phyloP scores from a whole-genome alignment of 495 filamentous ascomycete species.

The Aspergillus funiculosus region DNA sequence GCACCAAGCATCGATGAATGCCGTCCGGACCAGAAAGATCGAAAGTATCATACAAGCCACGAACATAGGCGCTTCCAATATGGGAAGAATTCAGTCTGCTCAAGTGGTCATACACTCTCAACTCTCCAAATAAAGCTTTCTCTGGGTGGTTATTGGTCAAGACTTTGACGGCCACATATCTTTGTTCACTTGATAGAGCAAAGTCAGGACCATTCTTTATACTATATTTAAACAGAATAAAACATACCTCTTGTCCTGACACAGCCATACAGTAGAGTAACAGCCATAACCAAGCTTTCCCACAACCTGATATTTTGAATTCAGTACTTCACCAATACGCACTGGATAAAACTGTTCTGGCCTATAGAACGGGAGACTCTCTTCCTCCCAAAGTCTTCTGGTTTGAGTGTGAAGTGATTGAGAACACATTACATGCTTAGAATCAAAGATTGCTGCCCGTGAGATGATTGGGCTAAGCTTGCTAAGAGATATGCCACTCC shows the following conservation, averaged over 20 bases:
- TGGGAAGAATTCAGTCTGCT: slow-evolving; percentile 17
- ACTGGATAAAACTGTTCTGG: slow-evolving; percentile 42
- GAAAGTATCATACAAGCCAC: slow-evolving; percentile 34
- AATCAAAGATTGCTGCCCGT: no score
- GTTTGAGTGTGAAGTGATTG: not conserved
- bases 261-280: slow-evolving; percentile 46
- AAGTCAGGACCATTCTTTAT: slow-evolving; percentile 9
- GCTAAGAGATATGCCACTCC: no score
- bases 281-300: slow-evolving; percentile 49
- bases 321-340: slow-evolving; percentile 38
- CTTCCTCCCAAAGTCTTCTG: slow-evolving; percentile 22
- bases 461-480: no score
- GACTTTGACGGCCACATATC: slow-evolving; percentile 2
- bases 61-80: slow-evolving; percentile 23
- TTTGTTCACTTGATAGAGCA: not conserved
- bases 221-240: not conserved
- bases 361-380: slow-evolving; percentile 34
- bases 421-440: no score
- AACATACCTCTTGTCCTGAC: slow-evolving; percentile 32
- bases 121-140: not conserved
- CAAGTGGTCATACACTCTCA: slow-evolving; percentile 24
- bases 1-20: slow-evolving; percentile 33
- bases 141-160: not conserved
- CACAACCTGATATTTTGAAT: slow-evolving; percentile 39
- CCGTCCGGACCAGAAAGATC: slow-evolving; percentile 28